A percentile compares a stretch with the other conserved stretches of the same genome.
phyloP scores from a whole-genome alignment of 805 yeast species.

The Candida ulmi region DNA sequence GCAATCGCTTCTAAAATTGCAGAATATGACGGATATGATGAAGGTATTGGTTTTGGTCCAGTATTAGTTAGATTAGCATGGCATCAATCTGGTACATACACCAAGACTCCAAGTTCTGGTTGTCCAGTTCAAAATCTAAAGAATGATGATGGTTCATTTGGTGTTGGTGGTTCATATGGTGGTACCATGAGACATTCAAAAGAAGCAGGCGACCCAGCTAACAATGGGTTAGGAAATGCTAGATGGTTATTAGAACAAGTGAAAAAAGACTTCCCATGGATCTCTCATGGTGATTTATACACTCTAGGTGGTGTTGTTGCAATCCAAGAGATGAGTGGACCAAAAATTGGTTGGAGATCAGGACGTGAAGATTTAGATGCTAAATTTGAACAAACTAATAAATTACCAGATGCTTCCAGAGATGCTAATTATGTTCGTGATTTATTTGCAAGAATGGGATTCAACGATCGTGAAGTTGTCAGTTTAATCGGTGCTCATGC shows the following conservation, averaged over 20 bases:
- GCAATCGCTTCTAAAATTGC: conserved; percentile 61
- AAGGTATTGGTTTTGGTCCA: conserved; percentile 70
- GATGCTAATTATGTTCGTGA: conserved; percentile 61
- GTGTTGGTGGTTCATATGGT: conserved; percentile 62
- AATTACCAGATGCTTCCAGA: conserved; percentile 67
- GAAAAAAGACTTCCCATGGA: conserved; percentile 56
- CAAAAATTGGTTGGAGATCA: conserved; percentile 74
- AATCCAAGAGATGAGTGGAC: conserved; percentile 74
- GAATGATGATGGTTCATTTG: conserved; percentile 5
- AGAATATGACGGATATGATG: conserved; percentile 56
- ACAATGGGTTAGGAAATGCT: conserved; percentile 45
- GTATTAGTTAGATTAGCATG: conserved; percentile 75
- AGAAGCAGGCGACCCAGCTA: conserved; percentile 49
- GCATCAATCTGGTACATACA: conserved; percentile 85
- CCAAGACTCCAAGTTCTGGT: conserved; percentile 39
- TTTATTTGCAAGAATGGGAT: conserved; percentile 61
- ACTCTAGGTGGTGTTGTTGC: conserved; percentile 78
- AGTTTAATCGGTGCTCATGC: conserved; percentile 74
- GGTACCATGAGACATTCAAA: conserved; percentile 58
- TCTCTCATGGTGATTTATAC: conserved; percentile 74
- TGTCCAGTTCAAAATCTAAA: conserved; percentile 19
- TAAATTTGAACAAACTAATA: conserved; percentile 52
- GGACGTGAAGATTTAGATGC: conserved; percentile 64
- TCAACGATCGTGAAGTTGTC: conserved; percentile 67
- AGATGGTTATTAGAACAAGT: conserved; percentile 51